Conservation (phyloP, 2,329 filamentous ascomycete genomes). For the Coniella vitis region DNA sequence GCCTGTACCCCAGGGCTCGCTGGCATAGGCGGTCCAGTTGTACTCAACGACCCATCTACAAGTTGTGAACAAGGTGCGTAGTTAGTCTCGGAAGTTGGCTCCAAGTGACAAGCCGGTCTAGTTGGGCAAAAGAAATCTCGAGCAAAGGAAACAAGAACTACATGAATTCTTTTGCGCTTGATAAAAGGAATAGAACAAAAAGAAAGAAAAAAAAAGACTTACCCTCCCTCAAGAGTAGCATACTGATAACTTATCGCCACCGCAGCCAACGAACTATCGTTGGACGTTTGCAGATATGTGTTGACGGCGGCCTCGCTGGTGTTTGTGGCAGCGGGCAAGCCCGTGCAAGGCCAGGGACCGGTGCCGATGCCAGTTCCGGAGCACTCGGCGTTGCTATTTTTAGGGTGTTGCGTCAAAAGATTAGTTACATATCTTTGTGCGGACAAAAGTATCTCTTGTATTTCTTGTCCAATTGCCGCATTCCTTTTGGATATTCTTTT, state of each 20-base stretch:
- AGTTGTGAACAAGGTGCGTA: not conserved
- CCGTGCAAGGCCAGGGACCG: constrained; percentile 2
- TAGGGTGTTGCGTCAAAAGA: too few species aligned
- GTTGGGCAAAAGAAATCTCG: too few species aligned
- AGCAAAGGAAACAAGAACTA: too few species aligned
- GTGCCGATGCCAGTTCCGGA: constrained; percentile 5
- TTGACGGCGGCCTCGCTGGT: constrained; percentile 1
- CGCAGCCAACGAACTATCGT: constrained; percentile 8
- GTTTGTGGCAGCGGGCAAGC: constrained; percentile 1
- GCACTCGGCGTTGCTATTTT: constrained; percentile 7
- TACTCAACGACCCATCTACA: not conserved
- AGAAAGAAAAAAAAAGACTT: not conserved
- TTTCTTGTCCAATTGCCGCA: too few species aligned
- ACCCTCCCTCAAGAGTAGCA: constrained; percentile 3
- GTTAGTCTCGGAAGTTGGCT: too few species aligned
- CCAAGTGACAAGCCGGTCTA: too few species aligned
- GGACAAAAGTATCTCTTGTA: too few species aligned
- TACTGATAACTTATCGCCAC: constrained; percentile 13
- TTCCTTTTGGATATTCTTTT: too few species aligned
- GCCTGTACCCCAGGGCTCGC: not conserved
- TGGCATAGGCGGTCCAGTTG: not conserved
- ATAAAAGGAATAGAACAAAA: too few species aligned
- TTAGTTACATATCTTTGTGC: not conserved
- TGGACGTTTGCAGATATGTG: constrained; percentile 8
- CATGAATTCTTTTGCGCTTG: too few species aligned